Base-by-base conservation (phyloP, 2,329 filamentous ascomycete species). In the Trichophaea hybrida region DNA sequence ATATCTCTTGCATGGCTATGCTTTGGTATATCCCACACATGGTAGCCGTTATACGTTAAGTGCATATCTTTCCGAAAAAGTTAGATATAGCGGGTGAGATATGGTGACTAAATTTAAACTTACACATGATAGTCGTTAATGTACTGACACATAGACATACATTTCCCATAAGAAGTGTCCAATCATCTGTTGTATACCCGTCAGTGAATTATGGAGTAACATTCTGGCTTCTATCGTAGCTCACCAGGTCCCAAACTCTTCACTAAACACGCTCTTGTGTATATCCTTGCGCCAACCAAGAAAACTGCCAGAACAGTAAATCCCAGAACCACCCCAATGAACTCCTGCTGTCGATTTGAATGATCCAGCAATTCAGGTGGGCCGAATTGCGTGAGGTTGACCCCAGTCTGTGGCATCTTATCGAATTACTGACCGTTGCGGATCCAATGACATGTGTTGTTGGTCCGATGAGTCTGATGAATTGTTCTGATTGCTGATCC, bases 211-310 rank as follows among this genome's bases (percentile, higher is more conserved):
- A 52, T 52, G 2, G 2, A 35, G 7, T 34, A 10, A 52, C 5
- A 17, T 12, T 33, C 10, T 13, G 6, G 46, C 24, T 24, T 24
- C 24, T 38, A 32, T 7, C 31, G 35, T 34, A 46, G 51, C 59
- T 10, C 38, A 63, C 61, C 61, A 37, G n/a, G 52, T 5, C 61
- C 61, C 48, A 63, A 35, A 48, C 55, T 61, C n/a, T 56, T 33
- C 55, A 59, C 52, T 12, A 63, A 52, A 17, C 56, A 59, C 7
- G 60, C 7, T 17, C 59, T 59, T 1, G 61, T 63, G 55, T 60
- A 63, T n/a, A 63, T 52, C 33, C 61, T 48, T 12, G 54, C 46
- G 1, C 51, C 37, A 6, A 63, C 61, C 24, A 59, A 17, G 12
- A 55, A 15, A 6, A 52, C 53, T 2, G 61, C 56, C 12, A 60